These are phyloP conservation scores for Talaromyces marneffei DNA, from an alignment of 2,329 filamentous ascomycete species.

Conservation along the genomic window DNA sequence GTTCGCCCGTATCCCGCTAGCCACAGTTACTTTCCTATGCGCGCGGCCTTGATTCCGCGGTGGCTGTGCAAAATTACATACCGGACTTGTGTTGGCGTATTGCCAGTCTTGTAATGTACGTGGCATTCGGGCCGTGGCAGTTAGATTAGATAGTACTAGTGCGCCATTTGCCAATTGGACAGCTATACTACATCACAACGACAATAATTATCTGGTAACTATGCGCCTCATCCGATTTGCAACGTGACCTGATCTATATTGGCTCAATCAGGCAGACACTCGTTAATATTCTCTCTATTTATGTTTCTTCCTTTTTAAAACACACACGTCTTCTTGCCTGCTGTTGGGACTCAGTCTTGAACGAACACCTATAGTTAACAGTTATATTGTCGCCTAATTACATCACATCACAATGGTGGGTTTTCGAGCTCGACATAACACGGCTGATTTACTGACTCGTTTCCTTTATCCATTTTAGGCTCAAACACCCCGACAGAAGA, in stretches of 20 bases:
- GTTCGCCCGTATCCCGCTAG: too few species aligned
- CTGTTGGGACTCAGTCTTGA: neutral
- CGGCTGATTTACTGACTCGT: neutral
- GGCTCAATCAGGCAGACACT: neutral
- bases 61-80: neutral
- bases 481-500: constrained; percentile 61
- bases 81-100: too few species aligned
- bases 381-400: neutral
- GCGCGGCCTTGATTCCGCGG: neutral
- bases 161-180: neutral
- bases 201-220: too few species aligned
- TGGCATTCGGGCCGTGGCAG: neutral
- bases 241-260: constrained; percentile 1
- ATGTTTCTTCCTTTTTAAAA: neutral
- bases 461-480: constrained; percentile 36
- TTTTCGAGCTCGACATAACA: neutral
- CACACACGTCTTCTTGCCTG: neutral
- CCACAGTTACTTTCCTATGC: neutral
- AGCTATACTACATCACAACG: constrained; percentile 4
- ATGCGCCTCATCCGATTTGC: neutral
- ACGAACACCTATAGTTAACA: neutral
- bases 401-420: neutral
- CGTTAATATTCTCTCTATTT: neutral
- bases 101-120: neutral
- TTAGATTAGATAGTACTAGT: constrained; percentile 2